Conservation (phyloP, 1,139 yeast genomes). For the Diutina ranongensis region DNA sequence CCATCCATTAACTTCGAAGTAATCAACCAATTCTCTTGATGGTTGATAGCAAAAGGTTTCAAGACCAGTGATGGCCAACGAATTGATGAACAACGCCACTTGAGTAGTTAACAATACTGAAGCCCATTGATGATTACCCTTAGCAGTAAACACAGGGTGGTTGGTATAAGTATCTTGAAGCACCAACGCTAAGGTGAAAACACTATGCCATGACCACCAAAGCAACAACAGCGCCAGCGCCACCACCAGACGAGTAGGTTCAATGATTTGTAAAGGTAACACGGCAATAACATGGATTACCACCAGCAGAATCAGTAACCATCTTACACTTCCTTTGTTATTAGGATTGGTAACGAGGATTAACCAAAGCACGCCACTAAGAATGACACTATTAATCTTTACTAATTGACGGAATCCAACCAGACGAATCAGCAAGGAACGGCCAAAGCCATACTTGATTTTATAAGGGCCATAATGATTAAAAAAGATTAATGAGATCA, state of each 20-base stretch:
- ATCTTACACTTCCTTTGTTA: background rate
- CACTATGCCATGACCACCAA: slow-evolving; percentile 30
- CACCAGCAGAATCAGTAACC: background rate
- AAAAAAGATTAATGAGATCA: slow-evolving; percentile 11
- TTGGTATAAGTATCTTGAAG: slow-evolving; percentile 21
- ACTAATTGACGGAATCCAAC: slow-evolving; percentile 19
- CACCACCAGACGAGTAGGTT: slow-evolving; percentile 20
- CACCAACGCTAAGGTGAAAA: slow-evolving; percentile 14
- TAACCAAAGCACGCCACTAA: slow-evolving; percentile 12
- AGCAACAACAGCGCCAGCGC: slow-evolving; percentile 24
- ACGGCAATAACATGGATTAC: slow-evolving; percentile 14
- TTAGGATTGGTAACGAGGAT: background rate
- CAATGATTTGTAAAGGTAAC: slow-evolving; percentile 31
- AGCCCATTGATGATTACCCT: slow-evolving; percentile 11
- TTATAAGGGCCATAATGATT: slow-evolving; percentile 18
- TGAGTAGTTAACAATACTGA: slow-evolving; percentile 11
- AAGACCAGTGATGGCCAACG: slow-evolving; percentile 23
- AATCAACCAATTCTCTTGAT: slow-evolving; percentile 29
- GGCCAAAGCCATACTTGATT: slow-evolving; percentile 22
- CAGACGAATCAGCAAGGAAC: slow-evolving; percentile 16
- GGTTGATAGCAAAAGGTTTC: slow-evolving; percentile 32
- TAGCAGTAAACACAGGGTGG: slow-evolving; percentile 15
- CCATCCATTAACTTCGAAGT: slow-evolving; percentile 25
- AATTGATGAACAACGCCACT: slow-evolving; percentile 14
- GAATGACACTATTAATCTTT: slow-evolving; percentile 15